A percentile compares a stretch with the other conserved stretches of the same genome.
Conservation (phyloP, 257 asterid species). For the Rehmannia glutinosa region DNA sequence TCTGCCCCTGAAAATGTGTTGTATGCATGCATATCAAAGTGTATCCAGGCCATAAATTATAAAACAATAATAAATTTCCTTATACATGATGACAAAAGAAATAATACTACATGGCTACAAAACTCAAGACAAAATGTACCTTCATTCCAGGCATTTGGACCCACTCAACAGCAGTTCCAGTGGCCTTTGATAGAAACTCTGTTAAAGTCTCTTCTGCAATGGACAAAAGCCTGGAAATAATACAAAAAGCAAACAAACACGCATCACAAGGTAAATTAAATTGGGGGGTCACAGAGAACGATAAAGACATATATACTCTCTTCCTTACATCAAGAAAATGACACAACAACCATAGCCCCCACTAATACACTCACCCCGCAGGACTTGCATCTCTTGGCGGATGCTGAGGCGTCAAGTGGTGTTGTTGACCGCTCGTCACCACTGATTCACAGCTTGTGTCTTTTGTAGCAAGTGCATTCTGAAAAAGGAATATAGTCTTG, state of each 20-base stretch:
- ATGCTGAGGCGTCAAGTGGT: slow-evolving; percentile 70
- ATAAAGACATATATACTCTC: slow-evolving; percentile 24
- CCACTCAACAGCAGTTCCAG: slow-evolving; percentile 99
- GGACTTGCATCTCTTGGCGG: slow-evolving; percentile 98
- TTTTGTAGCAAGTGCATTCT: slow-evolving; percentile 70
- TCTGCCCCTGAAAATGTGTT: too few relatives aligned
- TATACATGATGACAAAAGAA: slow-evolving; percentile 13
- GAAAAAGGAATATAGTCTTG: slow-evolving; percentile 5
- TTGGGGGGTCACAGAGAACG: slow-evolving; percentile 29
- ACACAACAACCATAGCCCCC: slow-evolving; percentile 42
- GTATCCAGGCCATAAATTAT: neutral
- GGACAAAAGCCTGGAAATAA: slow-evolving; percentile 74
- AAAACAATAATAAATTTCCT: slow-evolving; percentile 9
- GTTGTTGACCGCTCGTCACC: slow-evolving; percentile 92
- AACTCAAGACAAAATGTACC: slow-evolving; percentile 37
- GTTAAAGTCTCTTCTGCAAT: slow-evolving; percentile 96
- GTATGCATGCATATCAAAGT: slow-evolving; percentile 10
- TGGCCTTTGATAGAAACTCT: slow-evolving; percentile 95
- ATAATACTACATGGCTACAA: slow-evolving; percentile 10
- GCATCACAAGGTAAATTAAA: slow-evolving; percentile 28
- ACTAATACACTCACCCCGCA: slow-evolving; percentile 86
- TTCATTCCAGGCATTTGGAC: slow-evolving; percentile 99
- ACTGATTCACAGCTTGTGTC: slow-evolving; percentile 92
- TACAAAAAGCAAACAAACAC: slow-evolving; percentile 43
- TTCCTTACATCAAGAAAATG: slow-evolving; percentile 43